These are phyloP conservation scores for Pichia sp. DNA, from an alignment of 1,139 yeast genomes.

Conservation along the genomic window DNA sequence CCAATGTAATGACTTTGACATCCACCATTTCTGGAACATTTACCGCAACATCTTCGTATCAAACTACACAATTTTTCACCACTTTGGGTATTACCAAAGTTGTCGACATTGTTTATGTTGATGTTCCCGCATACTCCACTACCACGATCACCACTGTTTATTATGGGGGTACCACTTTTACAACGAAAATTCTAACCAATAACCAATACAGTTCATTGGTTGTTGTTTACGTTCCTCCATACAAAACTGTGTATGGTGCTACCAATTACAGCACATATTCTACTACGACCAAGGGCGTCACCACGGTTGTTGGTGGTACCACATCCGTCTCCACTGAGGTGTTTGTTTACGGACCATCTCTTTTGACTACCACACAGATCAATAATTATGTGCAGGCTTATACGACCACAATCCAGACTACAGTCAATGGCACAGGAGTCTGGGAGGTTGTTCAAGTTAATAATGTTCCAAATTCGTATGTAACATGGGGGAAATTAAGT, in stretches of 20 bases:
- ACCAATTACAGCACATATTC: not conserved
- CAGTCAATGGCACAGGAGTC: too few relatives aligned
- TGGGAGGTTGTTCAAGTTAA: too few relatives aligned
- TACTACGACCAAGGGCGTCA: slow-evolving; percentile 3
- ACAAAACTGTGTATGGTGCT: slow-evolving; percentile 1
- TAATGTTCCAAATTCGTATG: not conserved
- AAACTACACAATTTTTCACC: not conserved
- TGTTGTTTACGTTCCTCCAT: slow-evolving; percentile 2
- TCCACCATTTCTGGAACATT: not conserved
- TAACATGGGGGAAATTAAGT: not conserved
- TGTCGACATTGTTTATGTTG: not conserved
- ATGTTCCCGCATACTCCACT: not conserved
- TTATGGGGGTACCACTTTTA: not conserved
- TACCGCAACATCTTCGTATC: not conserved
- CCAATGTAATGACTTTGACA: not conserved
- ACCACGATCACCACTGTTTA: not conserved
- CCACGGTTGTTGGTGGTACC: slow-evolving; percentile 1
- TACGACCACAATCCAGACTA: too few relatives aligned
- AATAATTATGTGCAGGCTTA: too few relatives aligned
- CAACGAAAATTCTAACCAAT: not conserved
- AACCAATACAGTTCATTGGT: not conserved
- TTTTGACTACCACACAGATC: not conserved
- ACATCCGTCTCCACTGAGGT: slow-evolving; percentile 1
- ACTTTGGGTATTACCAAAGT: not conserved
- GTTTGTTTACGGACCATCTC: slow-evolving; percentile 6